Conservation (phyloP, 208 protist genomes). For the Phytomonas sp. region DNA sequence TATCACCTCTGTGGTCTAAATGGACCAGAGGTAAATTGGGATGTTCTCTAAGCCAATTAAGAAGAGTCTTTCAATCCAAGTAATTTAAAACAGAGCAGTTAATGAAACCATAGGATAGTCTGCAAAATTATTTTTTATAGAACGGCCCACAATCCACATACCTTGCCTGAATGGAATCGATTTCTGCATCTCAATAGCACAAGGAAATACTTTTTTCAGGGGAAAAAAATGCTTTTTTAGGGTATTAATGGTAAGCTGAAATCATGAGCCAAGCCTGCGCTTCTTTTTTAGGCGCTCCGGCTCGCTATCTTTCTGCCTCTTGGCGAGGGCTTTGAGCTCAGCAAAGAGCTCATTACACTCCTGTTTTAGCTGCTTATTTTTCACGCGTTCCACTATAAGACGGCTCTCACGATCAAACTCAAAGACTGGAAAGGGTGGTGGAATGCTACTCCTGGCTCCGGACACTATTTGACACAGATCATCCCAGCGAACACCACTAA, state of each 20-base stretch:
- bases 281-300: constrained; percentile 9
- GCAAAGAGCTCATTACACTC: constrained; percentile 55
- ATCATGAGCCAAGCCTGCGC: constrained; percentile 3
- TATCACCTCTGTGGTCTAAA: neutral
- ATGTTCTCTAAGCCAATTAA: neutral
- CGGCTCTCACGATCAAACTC: neutral
- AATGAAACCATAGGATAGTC: neutral
- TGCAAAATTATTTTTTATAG: constrained; percentile 7
- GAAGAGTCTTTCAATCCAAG: neutral
- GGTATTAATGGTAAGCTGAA: constrained; percentile 5
- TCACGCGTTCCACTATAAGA: constrained; percentile 18
- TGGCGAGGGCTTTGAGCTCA: constrained; percentile 17
- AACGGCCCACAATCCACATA: neutral
- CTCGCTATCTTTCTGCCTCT: neutral
- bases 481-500: neutral
- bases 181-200: neutral
- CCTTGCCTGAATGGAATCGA: neutral
- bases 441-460: neutral
- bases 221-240: constrained; percentile 3
- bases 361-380: constrained; percentile 32
- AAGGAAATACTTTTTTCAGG: constrained; percentile 3
- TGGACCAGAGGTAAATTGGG: neutral
- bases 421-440: neutral
- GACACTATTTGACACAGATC: neutral
- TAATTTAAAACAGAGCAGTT: neutral